Conservation (phyloP, 1,139 yeast genomes). For the Kurtzmaniella quercitrusa region DNA sequence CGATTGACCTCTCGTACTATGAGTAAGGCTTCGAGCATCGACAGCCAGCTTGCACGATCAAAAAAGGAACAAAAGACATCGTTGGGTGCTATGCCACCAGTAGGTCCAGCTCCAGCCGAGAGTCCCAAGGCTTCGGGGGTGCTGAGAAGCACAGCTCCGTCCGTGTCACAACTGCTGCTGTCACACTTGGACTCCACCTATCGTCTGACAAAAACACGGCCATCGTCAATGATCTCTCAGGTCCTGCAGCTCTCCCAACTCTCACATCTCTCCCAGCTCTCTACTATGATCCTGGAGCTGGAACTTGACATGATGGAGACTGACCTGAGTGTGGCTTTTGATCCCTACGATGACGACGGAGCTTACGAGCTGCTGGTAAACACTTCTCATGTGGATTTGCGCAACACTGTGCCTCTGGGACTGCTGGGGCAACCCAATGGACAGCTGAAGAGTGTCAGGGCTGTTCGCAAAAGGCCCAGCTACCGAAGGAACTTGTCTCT, state of each 20-base stretch:
- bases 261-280: slow-evolving; percentile 54
- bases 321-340: slow-evolving; percentile 38
- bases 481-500: slow-evolving; percentile 33
- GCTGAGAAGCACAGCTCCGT: background rate
- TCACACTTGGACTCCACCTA: background rate
- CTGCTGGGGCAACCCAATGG: slow-evolving; percentile 2
- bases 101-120: background rate
- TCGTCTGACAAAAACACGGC: slow-evolving; percentile 36
- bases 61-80: background rate
- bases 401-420: slow-evolving; percentile 5
- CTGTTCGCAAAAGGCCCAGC: slow-evolving; percentile 24
- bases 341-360: slow-evolving; percentile 32
- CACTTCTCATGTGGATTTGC: slow-evolving; percentile 17
- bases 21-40: background rate
- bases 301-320: slow-evolving; percentile 42
- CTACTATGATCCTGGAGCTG: slow-evolving; percentile 46
- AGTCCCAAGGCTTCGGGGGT: background rate
- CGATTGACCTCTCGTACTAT: background rate
- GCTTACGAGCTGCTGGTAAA: slow-evolving; percentile 30
- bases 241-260: slow-evolving; percentile 37
- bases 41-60: background rate
- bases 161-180: background rate
- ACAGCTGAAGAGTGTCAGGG: background rate
- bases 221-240: slow-evolving; percentile 65
- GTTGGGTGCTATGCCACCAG: background rate